Evolutionary conservation across 768 basidiomycete genomes (phyloP).

Genomic region (Lentinula guzmanii): DNA sequence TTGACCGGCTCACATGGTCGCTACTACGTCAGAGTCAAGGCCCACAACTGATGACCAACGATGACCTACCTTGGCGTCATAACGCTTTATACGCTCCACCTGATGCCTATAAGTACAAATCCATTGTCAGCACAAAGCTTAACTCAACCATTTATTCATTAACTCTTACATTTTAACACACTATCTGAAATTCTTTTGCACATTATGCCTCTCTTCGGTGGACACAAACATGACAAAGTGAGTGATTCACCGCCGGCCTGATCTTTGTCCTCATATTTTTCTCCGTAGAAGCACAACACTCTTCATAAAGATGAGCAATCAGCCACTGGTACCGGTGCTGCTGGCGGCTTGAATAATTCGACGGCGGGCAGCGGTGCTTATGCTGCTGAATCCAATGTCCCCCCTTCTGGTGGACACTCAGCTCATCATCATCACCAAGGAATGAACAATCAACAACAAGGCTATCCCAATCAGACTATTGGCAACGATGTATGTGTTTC

Average conservation of each 20-base stretch:
- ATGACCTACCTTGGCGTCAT: neutral
- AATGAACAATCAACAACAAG: neutral
- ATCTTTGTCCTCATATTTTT: neutral
- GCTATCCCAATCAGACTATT: neutral
- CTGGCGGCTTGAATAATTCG: neutral
- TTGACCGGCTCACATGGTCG: neutral
- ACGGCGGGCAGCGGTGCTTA: neutral
- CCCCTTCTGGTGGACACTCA: neutral
- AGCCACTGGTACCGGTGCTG: neutral
- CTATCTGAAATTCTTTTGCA: neutral
- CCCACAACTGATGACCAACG: neutral
- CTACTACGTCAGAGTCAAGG: neutral
- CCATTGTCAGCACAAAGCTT: neutral
- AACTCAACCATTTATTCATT: too few species aligned
- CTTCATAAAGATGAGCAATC: neutral
- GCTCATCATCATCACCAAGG: neutral
- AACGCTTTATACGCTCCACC: neutral
- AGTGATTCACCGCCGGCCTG: too few species aligned
- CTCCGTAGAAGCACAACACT: neutral
- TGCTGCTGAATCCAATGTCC: neutral
- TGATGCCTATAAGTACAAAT: neutral
- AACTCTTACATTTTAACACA: too few species aligned
- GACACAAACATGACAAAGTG: slow-evolving; percentile 1
- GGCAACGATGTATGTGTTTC: neutral
- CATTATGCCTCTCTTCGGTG: slow-evolving; percentile 2